Percentiles rank a stretch among this genome's conserved stretches.
Conservation (phyloP, 805 yeast genomes). For the Ogataea nonfermentans region DNA sequence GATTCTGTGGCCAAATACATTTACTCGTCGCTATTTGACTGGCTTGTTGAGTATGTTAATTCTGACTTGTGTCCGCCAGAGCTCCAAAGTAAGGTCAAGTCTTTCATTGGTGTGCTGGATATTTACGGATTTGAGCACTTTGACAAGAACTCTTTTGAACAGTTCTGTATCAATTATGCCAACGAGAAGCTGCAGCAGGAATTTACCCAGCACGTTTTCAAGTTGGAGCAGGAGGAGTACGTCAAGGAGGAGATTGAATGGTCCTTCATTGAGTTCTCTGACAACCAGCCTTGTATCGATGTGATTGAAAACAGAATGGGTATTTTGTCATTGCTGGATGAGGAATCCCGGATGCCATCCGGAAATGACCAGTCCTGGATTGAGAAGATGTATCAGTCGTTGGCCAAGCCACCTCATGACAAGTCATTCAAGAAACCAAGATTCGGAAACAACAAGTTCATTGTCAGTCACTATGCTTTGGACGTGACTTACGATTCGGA, state of each 20-base stretch:
- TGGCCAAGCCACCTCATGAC: constrained; percentile 74
- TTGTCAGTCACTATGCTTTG: constrained; percentile 90
- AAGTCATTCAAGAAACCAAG: constrained; percentile 88
- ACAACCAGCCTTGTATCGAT: constrained; percentile 94
- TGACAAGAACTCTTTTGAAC: constrained; percentile 91
- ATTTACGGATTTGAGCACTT: constrained; percentile 97
- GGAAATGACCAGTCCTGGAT: constrained; percentile 93
- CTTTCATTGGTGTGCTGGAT: constrained; percentile 95
- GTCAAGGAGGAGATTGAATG: constrained; percentile 90
- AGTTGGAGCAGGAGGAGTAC: constrained; percentile 94
- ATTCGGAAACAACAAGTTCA: constrained; percentile 87
- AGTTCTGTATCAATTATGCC: constrained; percentile 95
- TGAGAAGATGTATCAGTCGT: constrained; percentile 81
- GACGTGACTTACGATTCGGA: constrained; percentile 90
- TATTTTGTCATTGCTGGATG: constrained; percentile 83
- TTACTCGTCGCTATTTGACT: constrained; percentile 88
- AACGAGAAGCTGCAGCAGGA: constrained; percentile 97
- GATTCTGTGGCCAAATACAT: constrained; percentile 97
- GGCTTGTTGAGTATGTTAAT: constrained; percentile 88
- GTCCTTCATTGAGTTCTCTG: constrained; percentile 94
- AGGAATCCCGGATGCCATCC: constrained; percentile 91
- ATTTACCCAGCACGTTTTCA: constrained; percentile 95
- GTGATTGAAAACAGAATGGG: constrained; percentile 89
- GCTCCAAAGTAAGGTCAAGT: constrained; percentile 53
- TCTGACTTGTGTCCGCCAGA: constrained; percentile 76